Evolutionary conservation across 208 protist species (phyloP).

Genomic region (Acanthamoeba royreba): DNA sequence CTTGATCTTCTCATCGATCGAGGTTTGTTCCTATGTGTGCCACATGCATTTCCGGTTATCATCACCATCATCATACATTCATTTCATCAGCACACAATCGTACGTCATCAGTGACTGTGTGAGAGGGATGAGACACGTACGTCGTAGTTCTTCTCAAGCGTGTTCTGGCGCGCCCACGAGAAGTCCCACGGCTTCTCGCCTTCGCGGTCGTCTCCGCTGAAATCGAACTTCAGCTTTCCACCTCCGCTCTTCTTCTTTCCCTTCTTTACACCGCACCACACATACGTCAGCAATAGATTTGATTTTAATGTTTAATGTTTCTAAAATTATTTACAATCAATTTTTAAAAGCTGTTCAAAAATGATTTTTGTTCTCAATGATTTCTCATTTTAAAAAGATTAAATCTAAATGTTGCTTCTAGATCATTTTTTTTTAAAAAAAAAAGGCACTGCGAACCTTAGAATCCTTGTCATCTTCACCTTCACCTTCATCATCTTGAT

Average conservation of each 20-base stretch:
- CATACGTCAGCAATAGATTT: background rate
- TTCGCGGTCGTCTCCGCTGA: background rate
- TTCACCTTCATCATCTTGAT: background rate
- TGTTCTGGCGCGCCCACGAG: background rate
- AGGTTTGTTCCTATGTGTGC: background rate
- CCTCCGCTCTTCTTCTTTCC: background rate
- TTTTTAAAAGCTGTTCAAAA: too few relatives aligned
- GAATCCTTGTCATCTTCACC: background rate
- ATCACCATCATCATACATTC: background rate
- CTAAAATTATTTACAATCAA: too few relatives aligned
- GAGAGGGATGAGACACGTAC: background rate
- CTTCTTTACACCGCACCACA: background rate
- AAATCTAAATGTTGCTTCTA: background rate
- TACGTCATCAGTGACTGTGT: background rate
- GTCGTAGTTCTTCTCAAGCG: background rate
- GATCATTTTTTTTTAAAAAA: background rate
- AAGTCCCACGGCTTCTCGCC: background rate
- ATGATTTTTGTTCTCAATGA: background rate
- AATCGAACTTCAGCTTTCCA: background rate
- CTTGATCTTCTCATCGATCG: background rate
- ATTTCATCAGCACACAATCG: background rate
- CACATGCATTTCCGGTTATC: background rate
- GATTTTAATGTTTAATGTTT: background rate
- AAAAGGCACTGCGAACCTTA: background rate
- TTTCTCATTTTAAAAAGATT: background rate